Evolutionary conservation across 73 alveolate genomes (phyloP).

Genomic region (Uronychia setigera): DNA sequence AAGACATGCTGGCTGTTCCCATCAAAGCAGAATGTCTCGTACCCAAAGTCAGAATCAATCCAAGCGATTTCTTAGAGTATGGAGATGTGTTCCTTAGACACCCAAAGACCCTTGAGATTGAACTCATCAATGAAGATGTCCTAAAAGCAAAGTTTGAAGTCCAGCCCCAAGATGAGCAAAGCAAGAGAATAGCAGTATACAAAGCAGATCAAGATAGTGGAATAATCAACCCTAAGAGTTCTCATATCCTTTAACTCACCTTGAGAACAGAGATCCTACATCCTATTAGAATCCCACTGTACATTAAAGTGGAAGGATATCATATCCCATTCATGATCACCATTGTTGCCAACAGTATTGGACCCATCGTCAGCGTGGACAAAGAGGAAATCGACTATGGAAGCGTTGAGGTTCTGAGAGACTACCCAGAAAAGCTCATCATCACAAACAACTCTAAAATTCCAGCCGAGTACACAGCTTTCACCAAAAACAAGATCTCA

Average conservation of each 20-base stretch:
- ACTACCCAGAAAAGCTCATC: constrained; percentile 80
- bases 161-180: constrained; percentile 96
- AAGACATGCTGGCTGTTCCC: constrained; percentile 97
- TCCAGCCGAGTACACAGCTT: constrained; percentile 98
- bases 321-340: constrained; percentile 88
- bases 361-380: constrained; percentile 96
- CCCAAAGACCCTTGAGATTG: constrained; percentile 91
- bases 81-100: constrained; percentile 97
- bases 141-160: constrained; percentile 99
- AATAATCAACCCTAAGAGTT: constrained; percentile 89
- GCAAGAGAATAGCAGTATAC: constrained; percentile 92
- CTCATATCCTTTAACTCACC: constrained; percentile 88
- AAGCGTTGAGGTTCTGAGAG: constrained; percentile 90
- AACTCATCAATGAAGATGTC: constrained; percentile 93
- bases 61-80: constrained; percentile 96
- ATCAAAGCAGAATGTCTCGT: constrained; percentile 99
- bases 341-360: constrained; percentile 95
- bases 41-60: constrained; percentile 98
- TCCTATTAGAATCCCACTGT: constrained; percentile 89
- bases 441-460: constrained; percentile 94
- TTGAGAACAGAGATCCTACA: constrained; percentile 90
- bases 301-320: constrained; percentile 74
- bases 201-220: constrained; percentile 97
- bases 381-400: constrained; percentile 96
- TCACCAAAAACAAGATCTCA: constrained; percentile 93